phyloP scores from a whole-genome alignment of 2,329 filamentous ascomycete species.

The Clarireedia paspali region DNA sequence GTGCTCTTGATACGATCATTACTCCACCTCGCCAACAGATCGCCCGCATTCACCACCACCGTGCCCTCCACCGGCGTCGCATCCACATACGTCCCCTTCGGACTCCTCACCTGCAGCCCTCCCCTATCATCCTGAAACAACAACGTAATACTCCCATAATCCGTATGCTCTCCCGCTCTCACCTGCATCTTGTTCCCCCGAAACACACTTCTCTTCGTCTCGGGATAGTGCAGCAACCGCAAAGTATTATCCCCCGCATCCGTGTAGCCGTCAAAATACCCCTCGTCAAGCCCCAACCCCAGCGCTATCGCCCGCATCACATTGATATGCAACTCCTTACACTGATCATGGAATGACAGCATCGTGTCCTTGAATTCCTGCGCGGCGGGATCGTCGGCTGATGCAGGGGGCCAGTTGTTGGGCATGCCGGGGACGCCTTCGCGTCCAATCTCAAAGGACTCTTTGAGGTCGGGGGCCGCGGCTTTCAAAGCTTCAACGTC shows the following conservation, averaged over 20 bases:
- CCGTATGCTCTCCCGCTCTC: slow-evolving; percentile 45
- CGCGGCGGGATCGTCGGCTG: slow-evolving; percentile 41
- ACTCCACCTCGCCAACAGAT: slow-evolving; percentile 78
- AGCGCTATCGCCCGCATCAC: slow-evolving; percentile 80
- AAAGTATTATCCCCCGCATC: slow-evolving; percentile 56
- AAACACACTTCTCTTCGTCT: slow-evolving; percentile 37
- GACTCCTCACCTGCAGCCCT: slow-evolving; percentile 52
- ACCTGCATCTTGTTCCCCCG: slow-evolving; percentile 43
- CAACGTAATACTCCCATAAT: slow-evolving; percentile 45
- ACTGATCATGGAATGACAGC: slow-evolving; percentile 65
- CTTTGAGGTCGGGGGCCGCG: slow-evolving; percentile 54
- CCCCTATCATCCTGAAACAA: slow-evolving; percentile 46
- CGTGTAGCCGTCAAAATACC: slow-evolving; percentile 71
- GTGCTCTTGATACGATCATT: slow-evolving; percentile 90
- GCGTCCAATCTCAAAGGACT: slow-evolving; percentile 57
- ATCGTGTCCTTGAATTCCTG: slow-evolving; percentile 63
- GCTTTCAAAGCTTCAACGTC: slow-evolving; percentile 43
- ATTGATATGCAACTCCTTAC: slow-evolving; percentile 65
- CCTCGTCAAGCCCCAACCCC: slow-evolving; percentile 64
- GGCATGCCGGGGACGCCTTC: slow-evolving; percentile 52
- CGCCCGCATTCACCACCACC: slow-evolving; percentile 83
- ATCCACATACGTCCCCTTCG: slow-evolving; percentile 71
- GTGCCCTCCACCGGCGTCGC: slow-evolving; percentile 75
- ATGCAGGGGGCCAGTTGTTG: slow-evolving; percentile 66
- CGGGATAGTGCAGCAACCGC: slow-evolving; percentile 51